Evolutionary conservation across 441 rosid species (phyloP), one percentile per base, ranked within the genome.

Genomic region (Bruguiera hainesii): DNA sequence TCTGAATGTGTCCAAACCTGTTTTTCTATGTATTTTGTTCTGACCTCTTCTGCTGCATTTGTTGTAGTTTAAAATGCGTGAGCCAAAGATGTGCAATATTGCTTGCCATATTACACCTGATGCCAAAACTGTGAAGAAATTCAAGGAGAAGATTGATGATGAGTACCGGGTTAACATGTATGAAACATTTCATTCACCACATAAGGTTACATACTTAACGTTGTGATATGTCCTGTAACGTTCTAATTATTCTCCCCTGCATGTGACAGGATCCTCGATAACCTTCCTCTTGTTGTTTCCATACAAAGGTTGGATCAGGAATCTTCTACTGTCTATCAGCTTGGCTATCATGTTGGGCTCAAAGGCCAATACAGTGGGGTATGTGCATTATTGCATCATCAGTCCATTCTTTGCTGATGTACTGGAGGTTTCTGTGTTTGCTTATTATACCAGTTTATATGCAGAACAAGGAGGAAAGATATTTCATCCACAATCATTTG

Each of bases 131-230:
- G 82, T 87, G 0, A 84, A 82, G 70, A 80, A 83, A 39, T 91
- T 89, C 78, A 89, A 75, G 83, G 96, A 89, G 74, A 91, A 91
- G 80, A 91, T 91, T 70, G 83, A 89, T 76, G 96, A 89, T 76
- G 88, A 87, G 69, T 91, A 91, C 78, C 83, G 93, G 19, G 96
- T 88, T 56, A 87, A 91, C 76, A 81, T 91, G 97, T 89, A 55
- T 55, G 58, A 81, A 81, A 88, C 55, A 61, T 55, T 52, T 71
- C 8, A 29, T 66, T 10, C 29, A 23, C 30, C 28, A 55, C 58
- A 2, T 21, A 7, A 53, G 55, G 28, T 37, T 61, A 21, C 20
- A 33, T 25, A 63, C 8, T 63, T 39, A 49, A 11, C 50, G 53
- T 50, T 52, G 10, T 53, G 20, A 55, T 16, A n/a, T n/a, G 3